phyloP scores from a whole-genome alignment of 495 filamentous ascomycete species.

The Clavariopsis aquatica region DNA sequence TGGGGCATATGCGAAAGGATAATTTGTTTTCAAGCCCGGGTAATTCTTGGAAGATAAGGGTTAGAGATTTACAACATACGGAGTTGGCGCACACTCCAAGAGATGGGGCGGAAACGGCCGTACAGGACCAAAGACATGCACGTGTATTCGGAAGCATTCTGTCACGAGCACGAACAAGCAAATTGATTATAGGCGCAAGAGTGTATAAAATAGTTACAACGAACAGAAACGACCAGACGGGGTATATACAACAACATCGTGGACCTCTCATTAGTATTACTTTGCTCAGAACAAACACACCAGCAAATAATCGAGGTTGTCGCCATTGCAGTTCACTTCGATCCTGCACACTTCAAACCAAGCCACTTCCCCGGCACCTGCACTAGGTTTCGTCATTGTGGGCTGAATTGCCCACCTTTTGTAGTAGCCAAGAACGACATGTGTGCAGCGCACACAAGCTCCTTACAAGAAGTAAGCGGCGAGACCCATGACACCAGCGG shows the following conservation, averaged over 20 bases:
- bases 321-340: too few relatives aligned
- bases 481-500: constrained; percentile 17
- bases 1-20: not conserved
- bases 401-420: not conserved
- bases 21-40: not conserved
- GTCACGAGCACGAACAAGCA: not conserved
- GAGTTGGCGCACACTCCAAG: too few relatives aligned
- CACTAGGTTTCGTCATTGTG: not conserved
- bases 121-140: not conserved
- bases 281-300: constrained; percentile 1
- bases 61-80: too few relatives aligned
- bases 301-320: not conserved
- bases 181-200: not conserved
- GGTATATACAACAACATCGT: constrained; percentile 25
- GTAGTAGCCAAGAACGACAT: not conserved
- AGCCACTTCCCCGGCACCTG: too few relatives aligned
- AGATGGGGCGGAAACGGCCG: too few relatives aligned
- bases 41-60: not conserved
- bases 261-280: constrained; percentile 24
- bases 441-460: not conserved
- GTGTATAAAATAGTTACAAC: not conserved
- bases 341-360: too few relatives aligned
- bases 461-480: constrained; percentile 31
- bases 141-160: not conserved
- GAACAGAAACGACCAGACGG: constrained; percentile 14